phyloP scores from a whole-genome alignment of 352 stramenopile species.

The Pythium monospermum region DNA sequence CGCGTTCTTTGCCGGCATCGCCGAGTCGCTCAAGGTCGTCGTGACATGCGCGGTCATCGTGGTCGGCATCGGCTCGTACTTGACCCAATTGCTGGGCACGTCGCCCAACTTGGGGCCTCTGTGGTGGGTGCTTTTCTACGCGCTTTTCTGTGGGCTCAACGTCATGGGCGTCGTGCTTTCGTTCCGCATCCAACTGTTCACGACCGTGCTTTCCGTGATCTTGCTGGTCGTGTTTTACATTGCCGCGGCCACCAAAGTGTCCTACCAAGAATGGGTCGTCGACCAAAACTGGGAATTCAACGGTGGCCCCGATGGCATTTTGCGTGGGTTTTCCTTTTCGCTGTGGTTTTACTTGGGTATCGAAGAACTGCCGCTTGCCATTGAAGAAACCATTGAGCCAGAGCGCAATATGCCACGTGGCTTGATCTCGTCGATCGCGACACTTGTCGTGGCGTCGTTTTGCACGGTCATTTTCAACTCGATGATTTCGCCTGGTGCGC shows the following conservation, averaged over 20 bases:
- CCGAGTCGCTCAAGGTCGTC: slow-evolving; percentile 64
- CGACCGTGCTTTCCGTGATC: slow-evolving; percentile 38
- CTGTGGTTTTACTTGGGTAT: slow-evolving; percentile 78
- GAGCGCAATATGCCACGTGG: slow-evolving; percentile 63
- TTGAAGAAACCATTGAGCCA: slow-evolving; percentile 69
- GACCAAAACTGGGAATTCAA: slow-evolving; percentile 47
- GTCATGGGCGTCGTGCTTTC: slow-evolving; percentile 49
- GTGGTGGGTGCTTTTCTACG: slow-evolving; percentile 53
- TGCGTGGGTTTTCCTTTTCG: slow-evolving; percentile 53
- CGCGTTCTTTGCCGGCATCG: slow-evolving; percentile 57
- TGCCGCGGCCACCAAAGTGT: slow-evolving; percentile 37
- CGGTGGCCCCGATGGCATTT: slow-evolving; percentile 30
- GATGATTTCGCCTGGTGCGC: slow-evolving; percentile 42
- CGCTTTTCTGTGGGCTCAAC: slow-evolving; percentile 60
- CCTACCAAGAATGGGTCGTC: slow-evolving; percentile 51
- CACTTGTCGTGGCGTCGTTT: slow-evolving; percentile 46
- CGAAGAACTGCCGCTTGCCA: slow-evolving; percentile 62
- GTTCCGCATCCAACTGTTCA: slow-evolving; percentile 57
- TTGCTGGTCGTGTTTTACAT: slow-evolving; percentile 62
- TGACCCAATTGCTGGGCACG: slow-evolving; percentile 46
- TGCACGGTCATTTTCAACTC: slow-evolving; percentile 56
- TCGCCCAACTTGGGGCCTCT: slow-evolving; percentile 31
- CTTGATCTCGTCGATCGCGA: slow-evolving; percentile 48
- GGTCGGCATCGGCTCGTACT: slow-evolving; percentile 53
- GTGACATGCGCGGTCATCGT: slow-evolving; percentile 41